Evolutionary conservation across 2,329 filamentous ascomycete species (phyloP).

Genomic region (Emmonsia crescens): DNA sequence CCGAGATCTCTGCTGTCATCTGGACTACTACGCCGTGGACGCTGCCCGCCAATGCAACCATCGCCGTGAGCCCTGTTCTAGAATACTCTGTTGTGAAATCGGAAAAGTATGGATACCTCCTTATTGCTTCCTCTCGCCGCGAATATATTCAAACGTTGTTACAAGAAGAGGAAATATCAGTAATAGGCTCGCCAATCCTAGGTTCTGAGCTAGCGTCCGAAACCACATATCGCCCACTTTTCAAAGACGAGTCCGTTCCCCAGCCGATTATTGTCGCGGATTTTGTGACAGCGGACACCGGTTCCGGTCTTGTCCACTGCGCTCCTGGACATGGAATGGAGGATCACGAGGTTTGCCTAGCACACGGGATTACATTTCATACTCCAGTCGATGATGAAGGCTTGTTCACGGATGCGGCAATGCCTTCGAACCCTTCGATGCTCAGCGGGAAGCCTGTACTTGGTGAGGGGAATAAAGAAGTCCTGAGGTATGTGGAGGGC

Average conservation of each 20-base stretch:
- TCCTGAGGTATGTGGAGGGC: conserved; percentile 57
- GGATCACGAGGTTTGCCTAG: conserved; percentile 73
- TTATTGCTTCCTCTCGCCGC: conserved; percentile 63
- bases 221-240: conserved; percentile 58
- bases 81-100: conserved; percentile 59
- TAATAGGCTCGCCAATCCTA: conserved; percentile 47
- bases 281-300: conserved; percentile 84
- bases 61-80: conserved; percentile 67
- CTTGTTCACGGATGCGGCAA: conserved; percentile 67
- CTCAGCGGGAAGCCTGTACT: conserved; percentile 65
- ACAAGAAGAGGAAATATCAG: conserved; percentile 39
- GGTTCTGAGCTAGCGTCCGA: conserved; percentile 54
- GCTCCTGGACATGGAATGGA: conserved; percentile 95
- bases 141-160: conserved; percentile 45
- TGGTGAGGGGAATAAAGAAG: conserved; percentile 54
- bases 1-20: conserved; percentile 64
- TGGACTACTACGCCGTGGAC: conserved; percentile 99
- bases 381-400: conserved; percentile 79
- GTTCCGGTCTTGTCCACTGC: conserved; percentile 86
- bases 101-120: conserved; percentile 46
- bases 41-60: conserved; percentile 79
- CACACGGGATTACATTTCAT: conserved; percentile 59
- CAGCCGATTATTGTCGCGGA: conserved; percentile 72
- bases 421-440: conserved; percentile 54
- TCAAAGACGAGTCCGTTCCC: conserved; percentile 48